A percentile compares a stretch with the other conserved stretches of the same genome.
phyloP scores from a whole-genome alignment of 2,329 filamentous ascomycete species.

The Colletotrichum sansevieriae region DNA sequence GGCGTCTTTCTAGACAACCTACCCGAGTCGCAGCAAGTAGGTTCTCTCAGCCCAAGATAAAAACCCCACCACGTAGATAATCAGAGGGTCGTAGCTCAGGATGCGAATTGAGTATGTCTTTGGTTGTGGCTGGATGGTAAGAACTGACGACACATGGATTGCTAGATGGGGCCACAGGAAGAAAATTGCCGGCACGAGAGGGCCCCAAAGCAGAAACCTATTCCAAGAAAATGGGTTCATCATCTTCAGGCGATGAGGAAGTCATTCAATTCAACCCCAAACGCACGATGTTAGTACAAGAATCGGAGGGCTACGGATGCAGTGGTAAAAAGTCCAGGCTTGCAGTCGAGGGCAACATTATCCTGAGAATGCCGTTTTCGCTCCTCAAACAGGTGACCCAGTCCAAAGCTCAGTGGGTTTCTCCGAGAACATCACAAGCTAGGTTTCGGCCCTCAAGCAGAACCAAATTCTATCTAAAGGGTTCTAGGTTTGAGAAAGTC shows the following conservation, averaged over 20 bases:
- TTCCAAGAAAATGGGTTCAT: constrained; percentile 2
- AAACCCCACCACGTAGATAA: constrained; percentile 20
- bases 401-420: no score
- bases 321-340: no score
- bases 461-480: no score
- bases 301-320: no score
- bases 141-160: background rate
- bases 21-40: constrained; percentile 5
- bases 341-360: no score
- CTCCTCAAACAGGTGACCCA: no score
- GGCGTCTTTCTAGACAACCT: background rate
- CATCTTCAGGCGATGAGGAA: background rate
- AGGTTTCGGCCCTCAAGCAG: no score
- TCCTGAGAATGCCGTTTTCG: no score
- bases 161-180: constrained; percentile 5
- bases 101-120: constrained; percentile 13
- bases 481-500: no score
- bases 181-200: background rate
- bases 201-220: background rate
- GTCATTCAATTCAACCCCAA: no score
- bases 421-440: no score
- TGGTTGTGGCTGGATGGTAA: background rate
- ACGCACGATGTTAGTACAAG: no score
- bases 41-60: constrained; percentile 20
- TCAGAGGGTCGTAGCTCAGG: constrained; percentile 21